Base-by-base conservation (phyloP, 2,329 filamentous ascomycete genomes). In the Delphinella strobiligena region DNA sequence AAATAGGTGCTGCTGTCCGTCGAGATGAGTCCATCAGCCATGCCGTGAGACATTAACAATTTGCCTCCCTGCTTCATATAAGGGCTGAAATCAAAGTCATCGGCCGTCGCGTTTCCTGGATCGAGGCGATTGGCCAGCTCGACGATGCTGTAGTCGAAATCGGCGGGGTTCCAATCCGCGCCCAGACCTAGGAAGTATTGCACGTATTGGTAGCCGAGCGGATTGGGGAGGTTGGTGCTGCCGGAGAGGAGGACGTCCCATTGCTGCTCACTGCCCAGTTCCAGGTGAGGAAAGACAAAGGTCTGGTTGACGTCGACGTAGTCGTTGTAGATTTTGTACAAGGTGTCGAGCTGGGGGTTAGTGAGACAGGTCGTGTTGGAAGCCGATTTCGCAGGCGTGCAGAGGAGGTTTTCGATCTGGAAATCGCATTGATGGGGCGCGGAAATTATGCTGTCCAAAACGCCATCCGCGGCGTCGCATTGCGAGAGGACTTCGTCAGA, bases 1-100 rank as follows among this genome's bases (percentile, higher is more conserved):
- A 63, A 78, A 51, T 70, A 70, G 8, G 68, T 62, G 2, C 66
- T 68, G 15, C 68, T 63, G 0, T 66, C 64, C 0, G 66, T 66
- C 11, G 69, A 63, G 39, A 76, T 78, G 5, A 61, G 49, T 1
- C 48, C 58, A 45, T 67, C 64, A 5, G 51, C 48, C 31, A 71
- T 61, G 10, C 68, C 62, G 31, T 72, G 63, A 43, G 62, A 66
- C 15, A 50, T 58, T 31, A 60, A 54, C 34, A 55, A 53, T 43
- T 66, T 67, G 5, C 63, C 63, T 17, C 63, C 63, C 22, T 53
- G 53, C 3, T 42, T 46, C 27, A 62, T 55, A 58, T 69, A 74
- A 0, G 58, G 51, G 0, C 61, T 60, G 3, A 75, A 51, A 46
- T 72, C 66, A 40, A 63, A 68, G 8, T 63, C 59, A 47, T 58